Conservation (phyloP, 2,329 filamentous ascomycete species). For the Stachybotrys chlorohalonatus region DNA sequence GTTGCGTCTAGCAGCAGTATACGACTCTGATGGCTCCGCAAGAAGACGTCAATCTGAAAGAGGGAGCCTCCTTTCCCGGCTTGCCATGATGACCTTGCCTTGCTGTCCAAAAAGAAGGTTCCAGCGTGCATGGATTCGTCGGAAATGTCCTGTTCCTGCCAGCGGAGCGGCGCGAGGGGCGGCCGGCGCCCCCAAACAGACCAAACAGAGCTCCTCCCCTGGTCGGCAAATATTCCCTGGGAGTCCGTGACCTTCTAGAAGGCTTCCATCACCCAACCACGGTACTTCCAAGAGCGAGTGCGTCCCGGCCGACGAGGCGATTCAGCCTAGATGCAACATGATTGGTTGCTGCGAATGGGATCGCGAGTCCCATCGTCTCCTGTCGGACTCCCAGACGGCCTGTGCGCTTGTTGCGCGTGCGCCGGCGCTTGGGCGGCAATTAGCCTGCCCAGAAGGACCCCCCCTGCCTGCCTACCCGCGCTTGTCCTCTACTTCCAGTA, state of each 20-base stretch:
- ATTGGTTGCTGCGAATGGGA: background rate
- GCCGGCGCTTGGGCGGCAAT: background rate
- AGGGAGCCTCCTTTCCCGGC: too few relatives aligned
- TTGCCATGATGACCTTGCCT: too few relatives aligned
- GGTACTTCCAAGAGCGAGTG: background rate
- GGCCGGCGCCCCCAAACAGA: background rate
- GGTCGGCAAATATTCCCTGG: background rate
- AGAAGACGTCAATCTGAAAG: too few relatives aligned
- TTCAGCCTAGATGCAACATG: background rate
- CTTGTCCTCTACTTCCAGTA: background rate
- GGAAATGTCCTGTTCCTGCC: background rate
- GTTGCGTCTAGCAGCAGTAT: too few relatives aligned
- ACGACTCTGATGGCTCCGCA: too few relatives aligned
- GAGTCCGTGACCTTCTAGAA: background rate
- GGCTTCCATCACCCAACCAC: background rate
- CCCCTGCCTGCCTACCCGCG: background rate
- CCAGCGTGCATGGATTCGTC: too few relatives aligned
- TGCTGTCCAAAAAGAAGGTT: too few relatives aligned
- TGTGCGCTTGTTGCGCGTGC: background rate
- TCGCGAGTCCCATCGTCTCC: background rate
- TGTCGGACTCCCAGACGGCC: background rate
- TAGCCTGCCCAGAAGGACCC: background rate
- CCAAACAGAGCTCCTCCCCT: background rate
- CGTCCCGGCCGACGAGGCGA: background rate
- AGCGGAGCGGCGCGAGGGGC: background rate